Evolutionary conservation across 371 early-diverging fungal genomes (phyloP), one percentile per base, ranked within the genome.

Genomic region (Cladochytrium tenue): DNA sequence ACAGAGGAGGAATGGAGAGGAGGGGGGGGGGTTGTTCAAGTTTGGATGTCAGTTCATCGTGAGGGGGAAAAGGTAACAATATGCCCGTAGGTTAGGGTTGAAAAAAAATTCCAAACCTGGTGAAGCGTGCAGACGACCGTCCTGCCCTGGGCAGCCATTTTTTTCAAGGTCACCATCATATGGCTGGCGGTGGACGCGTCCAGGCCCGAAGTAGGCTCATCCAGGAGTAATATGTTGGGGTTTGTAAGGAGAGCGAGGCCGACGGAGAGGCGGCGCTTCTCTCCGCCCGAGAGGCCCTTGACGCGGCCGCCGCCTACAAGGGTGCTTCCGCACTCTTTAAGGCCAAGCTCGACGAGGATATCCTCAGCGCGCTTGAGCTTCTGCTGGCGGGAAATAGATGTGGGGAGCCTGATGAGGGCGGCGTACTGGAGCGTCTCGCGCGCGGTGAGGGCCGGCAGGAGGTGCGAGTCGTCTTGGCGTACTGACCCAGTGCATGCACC

Each of bases 51-150:
- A n/a, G n/a, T n/a, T n/a, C n/a, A n/a, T n/a, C n/a, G n/a, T n/a
- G n/a, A n/a, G n/a, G n/a, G n/a, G n/a, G n/a, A n/a, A n/a, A n/a
- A n/a, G n/a, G n/a, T n/a, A n/a, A n/a, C n/a, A n/a, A n/a, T n/a
- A n/a, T n/a, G n/a, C n/a, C n/a, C n/a, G n/a, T n/a, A n/a, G n/a
- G n/a, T n/a, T n/a, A n/a, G n/a, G n/a, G n/a, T n/a, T n/a, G n/a
- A n/a, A n/a, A n/a, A n/a, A n/a, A n/a, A n/a, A n/a, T n/a, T n/a
- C n/a, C n/a, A n/a, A n/a, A n/a, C n/a, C n/a, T 95, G 81, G 71
- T 98, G 97, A 35, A 97, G 95, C 7, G 94, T 95, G 70, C 93
- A 91, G 3, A 97, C 81, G 28, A 98, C 88, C 0, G 97, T 96
- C 28, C 95, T 89, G 53, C 92, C 90, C 28, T 86, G 80, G 30